Percentiles rank a stretch among this genome's conserved stretches.
phyloP scores from a whole-genome alignment of 2,329 filamentous ascomycete genomes.

The Fusarium setosum region DNA sequence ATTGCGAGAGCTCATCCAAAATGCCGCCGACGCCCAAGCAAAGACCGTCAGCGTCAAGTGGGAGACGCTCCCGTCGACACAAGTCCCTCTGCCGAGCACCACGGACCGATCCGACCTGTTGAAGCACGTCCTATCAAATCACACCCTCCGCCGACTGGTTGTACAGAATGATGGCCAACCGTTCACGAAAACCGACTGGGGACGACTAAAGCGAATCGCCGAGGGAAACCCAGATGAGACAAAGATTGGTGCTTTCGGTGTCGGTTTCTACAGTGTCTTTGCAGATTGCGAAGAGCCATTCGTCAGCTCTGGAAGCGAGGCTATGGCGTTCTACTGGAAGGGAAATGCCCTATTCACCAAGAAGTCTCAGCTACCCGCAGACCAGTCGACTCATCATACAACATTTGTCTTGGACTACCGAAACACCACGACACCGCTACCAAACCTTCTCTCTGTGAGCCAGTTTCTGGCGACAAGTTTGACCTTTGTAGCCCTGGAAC shows the following conservation, averaged over 20 bases:
- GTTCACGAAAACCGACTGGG: conserved; percentile 93
- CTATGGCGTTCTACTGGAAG: conserved; percentile 99
- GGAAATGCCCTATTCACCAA: conserved; percentile 97
- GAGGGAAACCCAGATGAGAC: conserved; percentile 99
- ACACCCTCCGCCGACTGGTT: conserved; percentile 87
- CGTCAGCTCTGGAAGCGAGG: conserved; percentile 89
- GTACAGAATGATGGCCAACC: conserved; percentile 93
- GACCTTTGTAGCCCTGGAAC: conserved; percentile 91
- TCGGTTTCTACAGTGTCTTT: conserved; percentile 98
- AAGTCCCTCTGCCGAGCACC: conserved; percentile 75
- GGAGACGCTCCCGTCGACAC: conserved; percentile 87
- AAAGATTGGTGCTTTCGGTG: conserved; percentile 98
- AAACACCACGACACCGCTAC: conserved; percentile 86
- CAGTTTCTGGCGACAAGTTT: conserved; percentile 95
- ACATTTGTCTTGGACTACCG: conserved; percentile 96
- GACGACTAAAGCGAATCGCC: conserved; percentile 93
- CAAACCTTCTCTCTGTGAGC: conserved; percentile 85
- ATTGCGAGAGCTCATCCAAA: conserved; percentile 94
- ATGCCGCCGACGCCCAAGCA: conserved; percentile 96
- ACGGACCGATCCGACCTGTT: conserved; percentile 77
- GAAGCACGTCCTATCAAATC: conserved; percentile 85
- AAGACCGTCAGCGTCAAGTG: conserved; percentile 90
- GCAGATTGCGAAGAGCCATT: conserved; percentile 98
- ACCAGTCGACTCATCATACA: conserved; percentile 76
- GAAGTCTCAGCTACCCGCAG: conserved; percentile 78